Evolutionary conservation across 2,329 filamentous ascomycete species (phyloP).

Genomic region (Arthrocladium fulminans): DNA sequence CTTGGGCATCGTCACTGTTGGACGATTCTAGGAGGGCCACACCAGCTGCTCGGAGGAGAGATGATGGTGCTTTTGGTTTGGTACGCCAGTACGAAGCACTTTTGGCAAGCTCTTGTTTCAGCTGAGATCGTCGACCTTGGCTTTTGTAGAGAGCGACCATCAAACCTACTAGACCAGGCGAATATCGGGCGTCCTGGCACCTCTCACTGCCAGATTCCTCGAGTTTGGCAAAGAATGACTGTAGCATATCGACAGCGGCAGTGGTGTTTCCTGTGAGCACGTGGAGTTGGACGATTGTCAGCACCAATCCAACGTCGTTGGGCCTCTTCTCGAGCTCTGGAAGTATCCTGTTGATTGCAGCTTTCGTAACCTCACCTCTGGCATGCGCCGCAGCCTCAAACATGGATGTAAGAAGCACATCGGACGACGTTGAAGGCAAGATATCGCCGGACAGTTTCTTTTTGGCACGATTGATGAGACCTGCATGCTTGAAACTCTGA

Average conservation of each 20-base stretch:
- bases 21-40: slow-evolving; percentile 70
- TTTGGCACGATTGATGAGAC: slow-evolving; percentile 30
- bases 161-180: slow-evolving; percentile 74
- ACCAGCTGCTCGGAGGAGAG: slow-evolving; percentile 74
- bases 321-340: slow-evolving; percentile 64
- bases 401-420: slow-evolving; percentile 49
- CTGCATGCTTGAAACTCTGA: slow-evolving; percentile 51
- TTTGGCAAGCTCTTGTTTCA: slow-evolving; percentile 65
- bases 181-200: slow-evolving; percentile 63
- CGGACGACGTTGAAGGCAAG: slow-evolving; percentile 41
- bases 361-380: slow-evolving; percentile 51
- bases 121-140: slow-evolving; percentile 63
- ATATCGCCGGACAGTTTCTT: slow-evolving; percentile 44
- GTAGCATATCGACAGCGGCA: slow-evolving; percentile 65
- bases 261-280: slow-evolving; percentile 61
- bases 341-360: slow-evolving; percentile 60
- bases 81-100: slow-evolving; percentile 74
- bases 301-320: slow-evolving; percentile 66
- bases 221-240: slow-evolving; percentile 64
- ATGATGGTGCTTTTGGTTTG: slow-evolving; percentile 49
- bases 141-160: slow-evolving; percentile 68
- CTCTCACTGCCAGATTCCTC: slow-evolving; percentile 51
- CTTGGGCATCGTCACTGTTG: slow-evolving; percentile 55
- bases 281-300: slow-evolving; percentile 76
- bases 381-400: slow-evolving; percentile 68